Evolutionary conservation across 257 asterid genomes (phyloP).

Genomic region (Solanum lycopersicoides): DNA sequence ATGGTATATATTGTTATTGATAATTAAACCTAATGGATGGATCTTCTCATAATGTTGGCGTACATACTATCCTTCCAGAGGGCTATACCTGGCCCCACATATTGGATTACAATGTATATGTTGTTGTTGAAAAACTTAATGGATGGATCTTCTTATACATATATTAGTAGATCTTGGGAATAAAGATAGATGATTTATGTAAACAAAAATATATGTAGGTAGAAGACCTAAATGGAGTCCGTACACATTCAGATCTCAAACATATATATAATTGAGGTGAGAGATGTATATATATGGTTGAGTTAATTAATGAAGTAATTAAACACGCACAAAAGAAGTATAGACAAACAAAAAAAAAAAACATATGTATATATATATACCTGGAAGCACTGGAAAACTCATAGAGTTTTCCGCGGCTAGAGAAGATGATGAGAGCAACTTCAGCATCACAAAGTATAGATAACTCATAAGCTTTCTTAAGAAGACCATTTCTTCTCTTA

Average conservation of each 20-base stretch:
- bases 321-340: neutral
- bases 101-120: no score
- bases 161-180: neutral
- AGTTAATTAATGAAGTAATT: neutral
- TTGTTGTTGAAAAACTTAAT: no score
- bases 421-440: slow-evolving; percentile 25
- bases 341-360: neutral
- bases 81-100: neutral
- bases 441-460: slow-evolving; percentile 28
- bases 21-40: no score
- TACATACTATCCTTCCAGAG: no score
- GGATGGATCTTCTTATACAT: neutral
- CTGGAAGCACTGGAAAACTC: slow-evolving; percentile 23
- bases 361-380: neutral
- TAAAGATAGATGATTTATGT: neutral
- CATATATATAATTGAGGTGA: neutral
- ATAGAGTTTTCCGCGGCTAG: slow-evolving; percentile 22
- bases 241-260: neutral
- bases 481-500: slow-evolving; percentile 27
- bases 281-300: neutral
- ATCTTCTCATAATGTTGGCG: no score
- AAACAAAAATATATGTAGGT: neutral
- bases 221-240: neutral
- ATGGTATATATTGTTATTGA: no score
- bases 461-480: slow-evolving; percentile 22